Evolutionary conservation across 2,329 filamentous ascomycete species (phyloP).

Genomic region (Trichoderma oligosporum): DNA sequence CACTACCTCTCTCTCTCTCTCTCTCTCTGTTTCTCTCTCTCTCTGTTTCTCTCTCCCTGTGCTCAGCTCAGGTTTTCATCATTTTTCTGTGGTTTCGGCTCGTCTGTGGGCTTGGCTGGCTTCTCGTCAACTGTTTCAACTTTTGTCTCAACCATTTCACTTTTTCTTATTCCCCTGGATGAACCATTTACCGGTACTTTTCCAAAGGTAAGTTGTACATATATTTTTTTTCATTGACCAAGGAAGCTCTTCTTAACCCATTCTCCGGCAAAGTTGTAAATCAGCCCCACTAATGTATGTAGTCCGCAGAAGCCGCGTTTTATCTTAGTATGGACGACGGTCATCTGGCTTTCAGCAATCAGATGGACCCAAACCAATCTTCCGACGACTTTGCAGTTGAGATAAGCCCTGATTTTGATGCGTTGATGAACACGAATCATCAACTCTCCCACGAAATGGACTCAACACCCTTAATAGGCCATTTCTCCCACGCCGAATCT

Average conservation of each 20-base stretch:
- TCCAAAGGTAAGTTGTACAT: neutral
- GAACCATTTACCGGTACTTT: neutral
- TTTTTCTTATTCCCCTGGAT: neutral
- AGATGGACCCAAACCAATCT: conserved; percentile 20
- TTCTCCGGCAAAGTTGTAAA: neutral
- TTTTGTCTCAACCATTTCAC: too few species aligned
- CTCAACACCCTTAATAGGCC: conserved; percentile 23
- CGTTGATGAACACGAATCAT: conserved; percentile 27
- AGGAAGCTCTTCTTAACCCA: too few species aligned
- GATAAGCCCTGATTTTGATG: conserved; percentile 28
- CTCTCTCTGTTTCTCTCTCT: neutral
- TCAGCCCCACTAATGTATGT: neutral
- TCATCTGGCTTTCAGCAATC: conserved; percentile 25
- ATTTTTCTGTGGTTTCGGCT: too few species aligned
- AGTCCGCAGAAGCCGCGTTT: neutral
- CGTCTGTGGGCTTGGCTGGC: too few species aligned
- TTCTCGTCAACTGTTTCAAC: too few species aligned
- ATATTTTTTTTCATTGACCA: too few species aligned
- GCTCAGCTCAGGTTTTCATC: too few species aligned
- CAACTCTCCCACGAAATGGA: conserved; percentile 28
- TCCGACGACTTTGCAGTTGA: conserved; percentile 30
- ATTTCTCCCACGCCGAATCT: conserved; percentile 32
- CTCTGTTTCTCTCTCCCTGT: neutral
- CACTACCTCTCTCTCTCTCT: neutral
- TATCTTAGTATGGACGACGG: conserved; percentile 25